Evolutionary conservation across 148 eudicot species (phyloP).

Genomic region (Camellia sinensis): DNA sequence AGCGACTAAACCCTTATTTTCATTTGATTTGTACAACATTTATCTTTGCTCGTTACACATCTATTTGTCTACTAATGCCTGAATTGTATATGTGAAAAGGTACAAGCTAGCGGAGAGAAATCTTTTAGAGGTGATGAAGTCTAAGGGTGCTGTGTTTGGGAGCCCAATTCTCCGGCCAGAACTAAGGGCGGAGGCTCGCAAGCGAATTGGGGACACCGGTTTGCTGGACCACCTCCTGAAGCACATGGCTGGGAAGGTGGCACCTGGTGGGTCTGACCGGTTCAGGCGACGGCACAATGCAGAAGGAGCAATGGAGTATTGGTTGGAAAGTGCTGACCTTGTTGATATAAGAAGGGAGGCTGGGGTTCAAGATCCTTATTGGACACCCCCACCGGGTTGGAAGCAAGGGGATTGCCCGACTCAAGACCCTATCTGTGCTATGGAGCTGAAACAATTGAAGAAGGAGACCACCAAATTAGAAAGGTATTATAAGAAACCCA

Average conservation of each 20-base stretch:
- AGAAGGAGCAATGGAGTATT: no score
- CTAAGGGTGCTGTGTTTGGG: no score
- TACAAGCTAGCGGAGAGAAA: constrained; percentile 68
- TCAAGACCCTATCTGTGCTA: constrained; percentile 48
- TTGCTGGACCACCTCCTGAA: constrained; percentile 87
- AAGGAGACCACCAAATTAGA: neutral
- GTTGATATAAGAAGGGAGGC: no score
- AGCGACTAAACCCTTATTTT: no score
- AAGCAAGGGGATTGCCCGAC: constrained; percentile 62
- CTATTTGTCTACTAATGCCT: no score
- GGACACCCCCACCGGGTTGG: constrained; percentile 75
- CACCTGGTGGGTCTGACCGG: constrained; percentile 64
- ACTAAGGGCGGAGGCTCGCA: constrained; percentile 32
- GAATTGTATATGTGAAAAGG: constrained; percentile 19
- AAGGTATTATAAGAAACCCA: neutral
- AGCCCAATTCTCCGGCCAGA: no score
- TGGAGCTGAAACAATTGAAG: constrained; percentile 1
- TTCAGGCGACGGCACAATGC: no score
- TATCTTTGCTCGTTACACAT: neutral
- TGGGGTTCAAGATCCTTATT: no score
- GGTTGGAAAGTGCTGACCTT: no score
- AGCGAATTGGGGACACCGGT: constrained; percentile 87
- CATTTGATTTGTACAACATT: neutral
- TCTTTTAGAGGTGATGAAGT: constrained; percentile 40
- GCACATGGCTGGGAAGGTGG: constrained; percentile 88